Base-by-base conservation (phyloP, 192 early-diverging fungal genomes). In the Gamsiella multidivaricata region DNA sequence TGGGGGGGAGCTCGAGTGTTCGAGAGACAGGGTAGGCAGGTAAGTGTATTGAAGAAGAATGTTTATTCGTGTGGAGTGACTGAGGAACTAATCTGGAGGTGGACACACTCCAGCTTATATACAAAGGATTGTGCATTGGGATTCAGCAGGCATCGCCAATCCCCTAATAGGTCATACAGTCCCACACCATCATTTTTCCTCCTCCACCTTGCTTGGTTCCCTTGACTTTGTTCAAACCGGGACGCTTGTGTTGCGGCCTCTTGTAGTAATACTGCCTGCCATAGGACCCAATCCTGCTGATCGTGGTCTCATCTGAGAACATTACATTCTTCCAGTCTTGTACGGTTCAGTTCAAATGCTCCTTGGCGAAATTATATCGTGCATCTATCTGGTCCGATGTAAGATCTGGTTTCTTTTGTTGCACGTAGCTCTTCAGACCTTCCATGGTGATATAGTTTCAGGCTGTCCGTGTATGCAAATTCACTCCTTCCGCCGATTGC, bases 241-340 rank as follows among this genome's bases (percentile, higher is more conserved):
- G n/a, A n/a, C 31, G 47, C 22, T 37, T 47, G 33, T 39, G 33
- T 22, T 51, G 18, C n/a, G 2, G n/a, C 9, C 22, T 39, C 20
- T 22, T 8, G 34, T 51, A 63, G n/a, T 51, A 62, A 18, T 34
- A 51, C 46, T 63, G 20, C 45, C 20, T 61, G 26, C 59, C 50
- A 26, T 20, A 64, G 25, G 62, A 64, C 37, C 62, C 50, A 9
- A 42, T 18, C 12, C 17, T 39, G 23, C 64, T 47, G 64, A 65
- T 31, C 20, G 20, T 32, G 28, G 20, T 32, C 54, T 73, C 61
- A 46, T 73, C 70, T 5, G 70, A 64, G 42, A 62, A 73, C 36
- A 73, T 46, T 17, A 70, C 61, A 12, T 23, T 28, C 22, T 55
- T 69, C 67, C 76, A 79, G 34, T 79, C 46, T 1, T 79, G 54